Evolutionary conservation across 495 filamentous ascomycete species (phyloP), one percentile per base, ranked within the genome.

Genomic region (Aspergillus hancockii): DNA sequence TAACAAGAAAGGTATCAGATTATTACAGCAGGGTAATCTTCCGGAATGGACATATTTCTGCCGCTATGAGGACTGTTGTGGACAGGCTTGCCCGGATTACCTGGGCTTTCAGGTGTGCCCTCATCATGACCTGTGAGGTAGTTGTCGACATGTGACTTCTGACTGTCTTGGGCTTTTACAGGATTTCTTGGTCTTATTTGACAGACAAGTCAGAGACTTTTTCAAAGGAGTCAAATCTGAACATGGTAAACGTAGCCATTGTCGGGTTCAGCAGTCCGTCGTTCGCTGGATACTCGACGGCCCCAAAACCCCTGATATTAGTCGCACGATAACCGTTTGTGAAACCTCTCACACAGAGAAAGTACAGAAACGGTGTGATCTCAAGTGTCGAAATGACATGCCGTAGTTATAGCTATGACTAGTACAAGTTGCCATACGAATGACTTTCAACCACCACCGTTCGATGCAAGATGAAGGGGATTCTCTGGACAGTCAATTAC

Each of bases 351-450:
- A 73, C 4, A 75, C 74, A 36, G 71, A 71, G 47, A 76, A 76
- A 61, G 73, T 76, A 31, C 8, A 45, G 34, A 16, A 38, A 51
- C 52, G 52, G 25, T 28, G 25, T 28, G 3, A 28, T 28, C 25
- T 28, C 9, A 51, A 16, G 49, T 8, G 2, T 5, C 23, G 5
- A 25, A n/a, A n/a, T 51, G 2, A 10, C 12, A 31, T 8, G 25
- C 13, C 14, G 10, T 12, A 8, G 13, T 7, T 51, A 4, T 59
- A 25, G 56, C 25, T 21, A 43, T 10, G 8, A 53, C 13, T 6
- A 45, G 75, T 73, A 69, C 78, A 40, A 79, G 78, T 71, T 79
- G 77, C 54, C 69, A 75, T 55, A 79, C 79, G 75, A 50, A 55
- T 43, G 71, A 75, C 34, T 64, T 65, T 10, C 62, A 74, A 45